phyloP scores from a whole-genome alignment of 202 grass and related monocot species.

The Schoenoplectus triqueter region DNA sequence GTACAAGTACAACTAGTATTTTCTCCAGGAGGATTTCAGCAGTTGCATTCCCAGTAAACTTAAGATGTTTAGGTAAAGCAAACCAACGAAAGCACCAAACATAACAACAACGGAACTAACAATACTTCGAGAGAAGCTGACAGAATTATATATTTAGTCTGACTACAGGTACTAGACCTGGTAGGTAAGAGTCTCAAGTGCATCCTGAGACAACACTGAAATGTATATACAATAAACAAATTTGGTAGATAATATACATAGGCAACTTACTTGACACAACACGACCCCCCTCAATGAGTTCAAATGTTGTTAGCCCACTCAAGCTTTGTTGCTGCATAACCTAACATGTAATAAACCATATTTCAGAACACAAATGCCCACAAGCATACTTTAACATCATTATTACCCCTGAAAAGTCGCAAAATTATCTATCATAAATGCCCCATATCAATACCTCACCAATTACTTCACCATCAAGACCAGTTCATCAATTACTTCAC shows the following conservation, averaged over 20 bases:
- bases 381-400: not conserved
- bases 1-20: not conserved
- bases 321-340: conserved; percentile 55
- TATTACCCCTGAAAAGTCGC: conserved; percentile 2
- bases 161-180: not conserved
- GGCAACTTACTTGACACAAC: conserved; percentile 61
- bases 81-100: not conserved
- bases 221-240: conserved; percentile 22
- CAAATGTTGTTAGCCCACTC: conserved; percentile 53
- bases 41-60: not conserved
- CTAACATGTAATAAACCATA: conserved; percentile 43
- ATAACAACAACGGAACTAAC: not conserved
- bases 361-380: not conserved
- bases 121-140: not conserved
- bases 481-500: not conserved
- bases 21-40: not conserved
- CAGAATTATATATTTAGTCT: not conserved
- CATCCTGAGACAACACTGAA: not conserved
- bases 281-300: conserved; percentile 50
- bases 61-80: not conserved
- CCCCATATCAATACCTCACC: not conserved
- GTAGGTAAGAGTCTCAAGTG: not conserved
- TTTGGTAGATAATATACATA: conserved; percentile 7
- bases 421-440: not conserved
- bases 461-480: not conserved